Evolutionary conservation across 805 yeast genomes (phyloP).

Genomic region (Nakazawaea peltata): DNA sequence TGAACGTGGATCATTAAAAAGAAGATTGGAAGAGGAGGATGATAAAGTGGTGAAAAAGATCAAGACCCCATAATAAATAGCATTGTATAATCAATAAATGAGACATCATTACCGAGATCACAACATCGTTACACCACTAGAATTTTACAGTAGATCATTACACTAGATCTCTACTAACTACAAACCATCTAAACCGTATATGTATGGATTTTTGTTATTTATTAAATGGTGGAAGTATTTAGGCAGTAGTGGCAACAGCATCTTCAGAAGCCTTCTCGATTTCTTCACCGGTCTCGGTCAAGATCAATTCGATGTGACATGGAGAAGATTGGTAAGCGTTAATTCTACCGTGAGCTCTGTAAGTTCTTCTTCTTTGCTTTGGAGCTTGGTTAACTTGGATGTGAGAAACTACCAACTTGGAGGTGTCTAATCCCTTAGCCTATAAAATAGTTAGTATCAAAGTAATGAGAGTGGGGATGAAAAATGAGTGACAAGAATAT

Average conservation of each 20-base stretch:
- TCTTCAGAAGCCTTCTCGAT: conserved; percentile 85
- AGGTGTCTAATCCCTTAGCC: conserved; percentile 96
- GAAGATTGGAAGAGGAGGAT: too few species aligned
- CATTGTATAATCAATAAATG: neutral
- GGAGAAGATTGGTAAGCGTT: conserved; percentile 99
- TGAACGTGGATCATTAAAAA: too few species aligned
- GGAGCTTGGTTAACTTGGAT: conserved; percentile 99
- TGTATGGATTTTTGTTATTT: conserved; percentile 16
- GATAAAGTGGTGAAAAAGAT: conserved; percentile 6
- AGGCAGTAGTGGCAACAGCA: conserved; percentile 9
- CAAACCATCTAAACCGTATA: neutral
- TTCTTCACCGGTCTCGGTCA: conserved; percentile 91
- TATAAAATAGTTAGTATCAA: too few species aligned
- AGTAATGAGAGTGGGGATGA: too few species aligned
- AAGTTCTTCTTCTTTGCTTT: conserved; percentile 99
- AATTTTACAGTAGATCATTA: too few species aligned
- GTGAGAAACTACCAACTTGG: conserved; percentile 92
- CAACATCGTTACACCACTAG: too few species aligned
- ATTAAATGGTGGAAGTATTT: neutral
- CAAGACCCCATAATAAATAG: too few species aligned
- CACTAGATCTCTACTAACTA: neutral
- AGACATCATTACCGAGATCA: too few species aligned
- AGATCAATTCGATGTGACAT: conserved; percentile 95
- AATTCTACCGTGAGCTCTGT: conserved; percentile 99
- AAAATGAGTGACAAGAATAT: too few species aligned